Percentiles rank a stretch among this genome's conserved stretches.
Conservation (phyloP, 352 stramenopile genomes). For the Phytophthora cactorum region DNA sequence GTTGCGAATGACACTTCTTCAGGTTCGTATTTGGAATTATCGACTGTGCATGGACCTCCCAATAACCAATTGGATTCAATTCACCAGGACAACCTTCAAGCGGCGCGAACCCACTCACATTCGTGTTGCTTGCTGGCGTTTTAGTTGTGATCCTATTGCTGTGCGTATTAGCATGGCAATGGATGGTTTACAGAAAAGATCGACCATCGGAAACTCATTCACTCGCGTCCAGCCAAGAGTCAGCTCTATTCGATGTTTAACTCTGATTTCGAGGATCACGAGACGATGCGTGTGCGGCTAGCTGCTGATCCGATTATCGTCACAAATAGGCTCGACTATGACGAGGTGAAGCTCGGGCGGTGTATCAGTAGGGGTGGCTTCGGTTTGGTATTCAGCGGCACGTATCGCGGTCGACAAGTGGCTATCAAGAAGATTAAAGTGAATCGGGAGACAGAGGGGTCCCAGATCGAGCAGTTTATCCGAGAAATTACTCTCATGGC, state of each 20-base stretch:
- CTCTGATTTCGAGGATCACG: slow-evolving; percentile 4
- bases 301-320: slow-evolving; percentile 50
- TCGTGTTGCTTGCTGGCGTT: slow-evolving; percentile 27
- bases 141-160: slow-evolving; percentile 40
- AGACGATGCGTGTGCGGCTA: slow-evolving; percentile 39
- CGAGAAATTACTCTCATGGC: slow-evolving; percentile 51
- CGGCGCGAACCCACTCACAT: slow-evolving; percentile 23
- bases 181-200: slow-evolving; percentile 23
- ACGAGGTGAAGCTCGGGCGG: slow-evolving; percentile 43
- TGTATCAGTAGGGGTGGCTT: slow-evolving; percentile 53
- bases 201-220: slow-evolving; percentile 20
- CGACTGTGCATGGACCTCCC: no score
- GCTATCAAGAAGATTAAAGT: slow-evolving; percentile 53
- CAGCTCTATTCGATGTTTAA: no score
- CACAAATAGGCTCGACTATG: slow-evolving; percentile 44
- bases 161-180: slow-evolving; percentile 29
- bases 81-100: background rate
- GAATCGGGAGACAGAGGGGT: slow-evolving; percentile 24
- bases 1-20: no score
- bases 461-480: slow-evolving; percentile 46
- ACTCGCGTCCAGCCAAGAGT: background rate
- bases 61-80: no score
- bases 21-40: no score
- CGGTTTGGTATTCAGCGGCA: slow-evolving; percentile 47
- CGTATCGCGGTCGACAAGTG: slow-evolving; percentile 35